Base-by-base conservation (phyloP, 306 rosid genomes). In the Sicyos baderoa region DNA sequence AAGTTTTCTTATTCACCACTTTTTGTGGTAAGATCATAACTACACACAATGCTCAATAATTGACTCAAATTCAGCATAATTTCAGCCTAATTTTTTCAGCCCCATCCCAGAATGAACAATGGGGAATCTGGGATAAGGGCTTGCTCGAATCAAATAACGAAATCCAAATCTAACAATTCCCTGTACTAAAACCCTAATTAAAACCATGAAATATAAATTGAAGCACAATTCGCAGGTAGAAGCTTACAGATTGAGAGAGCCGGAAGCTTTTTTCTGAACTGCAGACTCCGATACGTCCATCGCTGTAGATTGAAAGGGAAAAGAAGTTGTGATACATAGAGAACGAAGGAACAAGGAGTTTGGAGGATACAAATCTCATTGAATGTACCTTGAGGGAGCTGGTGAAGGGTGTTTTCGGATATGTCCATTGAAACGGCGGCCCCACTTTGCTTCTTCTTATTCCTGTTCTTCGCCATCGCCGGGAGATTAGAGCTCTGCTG, bases 271-370 rank as follows among this genome's bases (percentile, higher is more conserved):
- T 78, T 42, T 79, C 22, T 64, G 83, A 63, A 77, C 79, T 52
- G 67, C 85, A 55, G 87, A 65, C 72, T 84, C 92, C 2, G 90
- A 74, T 22, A 86, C 86, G 54, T 90, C 97, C 97, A 88, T 90
- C 22, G 85, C 92, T 88, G 73, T 74, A 69, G 7, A 65, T 45
- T 45, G n/a, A 65, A 42, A 32, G 6, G 12, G 37, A 13, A 63
- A 65, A 65, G 21, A 12, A 42, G 9, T 64, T 12, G 3, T 1
- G 1, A n/a, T 25, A 25, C 29, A 25, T 3, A 25, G 29, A 25
- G 29, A 3, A 25, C 29, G 3, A 25, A 25, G 29, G 29, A 25
- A 25, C 29, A 3, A 25, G 3, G 3, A 25, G 29, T 25, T 3
- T 25, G 29, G 29, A 25, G 29, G 29, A 25, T 25, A 25, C 29